Conservation (phyloP, 1,284 basidiomycete genomes). For the Bjerkandera adusta region DNA sequence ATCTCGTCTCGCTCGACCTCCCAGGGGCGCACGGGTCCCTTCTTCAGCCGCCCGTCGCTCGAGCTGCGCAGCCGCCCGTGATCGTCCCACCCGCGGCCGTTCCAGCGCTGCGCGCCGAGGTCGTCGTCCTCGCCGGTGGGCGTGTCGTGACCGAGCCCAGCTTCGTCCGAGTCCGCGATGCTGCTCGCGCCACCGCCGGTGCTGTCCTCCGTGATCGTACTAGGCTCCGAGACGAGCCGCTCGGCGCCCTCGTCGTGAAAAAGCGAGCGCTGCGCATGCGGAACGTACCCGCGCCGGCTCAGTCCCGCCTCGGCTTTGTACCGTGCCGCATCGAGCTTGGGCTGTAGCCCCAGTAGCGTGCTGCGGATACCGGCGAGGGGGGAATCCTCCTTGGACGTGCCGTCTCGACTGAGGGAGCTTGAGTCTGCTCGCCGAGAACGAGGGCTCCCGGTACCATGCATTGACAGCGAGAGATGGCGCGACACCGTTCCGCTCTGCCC, state of each 20-base stretch:
- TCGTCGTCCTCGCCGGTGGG: slow-evolving; percentile 17
- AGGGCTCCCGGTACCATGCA: slow-evolving; percentile 17
- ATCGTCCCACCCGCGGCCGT: slow-evolving; percentile 20
- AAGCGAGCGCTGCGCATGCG: slow-evolving; percentile 16
- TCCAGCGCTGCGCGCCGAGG: slow-evolving; percentile 21
- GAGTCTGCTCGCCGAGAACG: slow-evolving; percentile 17
- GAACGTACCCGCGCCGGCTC: slow-evolving; percentile 54
- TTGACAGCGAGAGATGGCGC: slow-evolving; percentile 36
- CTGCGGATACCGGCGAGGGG: slow-evolving; percentile 25
- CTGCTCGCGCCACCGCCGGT: slow-evolving; percentile 6
- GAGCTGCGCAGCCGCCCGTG: slow-evolving; percentile 16
- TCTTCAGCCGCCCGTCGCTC: slow-evolving; percentile 18
- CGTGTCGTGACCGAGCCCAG: slow-evolving; percentile 21
- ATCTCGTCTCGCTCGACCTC: slow-evolving; percentile 46
- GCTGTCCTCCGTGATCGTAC: slow-evolving; percentile 17
- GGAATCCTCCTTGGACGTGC: slow-evolving; percentile 17
- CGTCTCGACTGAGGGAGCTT: slow-evolving; percentile 14
- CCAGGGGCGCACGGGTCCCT: slow-evolving; percentile 8
- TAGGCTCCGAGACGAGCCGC: slow-evolving; percentile 24
- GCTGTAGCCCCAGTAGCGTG: slow-evolving; percentile 35
- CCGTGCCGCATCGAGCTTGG: slow-evolving; percentile 47
- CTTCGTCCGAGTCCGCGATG: slow-evolving; percentile 17
- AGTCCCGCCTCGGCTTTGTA: slow-evolving; percentile 72
- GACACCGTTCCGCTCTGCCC: slow-evolving; percentile 26
- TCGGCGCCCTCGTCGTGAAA: slow-evolving; percentile 28